Evolutionary conservation across 495 filamentous ascomycete genomes (phyloP).

Genomic region (Talaromyces borbonicus): DNA sequence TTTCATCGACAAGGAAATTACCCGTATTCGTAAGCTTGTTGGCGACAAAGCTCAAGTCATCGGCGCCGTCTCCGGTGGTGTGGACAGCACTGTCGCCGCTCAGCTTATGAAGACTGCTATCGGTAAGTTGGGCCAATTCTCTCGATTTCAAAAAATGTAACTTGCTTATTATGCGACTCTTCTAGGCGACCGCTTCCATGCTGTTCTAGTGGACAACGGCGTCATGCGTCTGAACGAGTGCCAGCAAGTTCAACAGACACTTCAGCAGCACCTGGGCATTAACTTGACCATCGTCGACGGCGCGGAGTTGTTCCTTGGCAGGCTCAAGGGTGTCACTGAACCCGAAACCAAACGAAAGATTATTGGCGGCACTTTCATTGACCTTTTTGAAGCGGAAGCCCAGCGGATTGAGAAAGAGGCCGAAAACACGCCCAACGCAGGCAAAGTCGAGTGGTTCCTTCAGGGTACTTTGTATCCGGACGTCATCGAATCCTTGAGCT

Average conservation of each 20-base stretch:
- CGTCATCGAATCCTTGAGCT: constrained; percentile 66
- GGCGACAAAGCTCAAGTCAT: constrained; percentile 74
- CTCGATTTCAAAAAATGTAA: constrained; percentile 41
- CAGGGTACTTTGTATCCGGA: constrained; percentile 73
- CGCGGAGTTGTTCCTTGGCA: constrained; percentile 57
- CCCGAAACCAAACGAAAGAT: constrained; percentile 93
- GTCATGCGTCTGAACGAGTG: constrained; percentile 83
- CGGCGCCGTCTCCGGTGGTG: constrained; percentile 80
- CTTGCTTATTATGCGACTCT: constrained; percentile 21
- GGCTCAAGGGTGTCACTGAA: constrained; percentile 65
- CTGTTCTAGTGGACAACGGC: constrained; percentile 82
- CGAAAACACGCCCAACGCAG: constrained; percentile 47
- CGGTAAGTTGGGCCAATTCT: constrained; percentile 28
- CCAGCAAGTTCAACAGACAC: constrained; percentile 61
- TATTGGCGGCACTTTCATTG: constrained; percentile 69
- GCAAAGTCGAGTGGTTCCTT: constrained; percentile 71
- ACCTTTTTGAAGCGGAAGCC: constrained; percentile 77
- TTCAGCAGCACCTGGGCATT: constrained; percentile 72
- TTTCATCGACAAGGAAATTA: constrained; percentile 72
- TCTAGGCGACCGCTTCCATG: constrained; percentile 70
- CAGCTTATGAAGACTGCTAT: constrained; percentile 77
- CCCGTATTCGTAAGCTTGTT: constrained; percentile 64
- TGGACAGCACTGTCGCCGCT: constrained; percentile 83
- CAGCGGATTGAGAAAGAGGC: constrained; percentile 57
- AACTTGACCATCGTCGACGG: constrained; percentile 86